Evolutionary conservation across 768 basidiomycete species (phyloP), one percentile per base, ranked within the genome.

Genomic region (Termitomyces sp.): DNA sequence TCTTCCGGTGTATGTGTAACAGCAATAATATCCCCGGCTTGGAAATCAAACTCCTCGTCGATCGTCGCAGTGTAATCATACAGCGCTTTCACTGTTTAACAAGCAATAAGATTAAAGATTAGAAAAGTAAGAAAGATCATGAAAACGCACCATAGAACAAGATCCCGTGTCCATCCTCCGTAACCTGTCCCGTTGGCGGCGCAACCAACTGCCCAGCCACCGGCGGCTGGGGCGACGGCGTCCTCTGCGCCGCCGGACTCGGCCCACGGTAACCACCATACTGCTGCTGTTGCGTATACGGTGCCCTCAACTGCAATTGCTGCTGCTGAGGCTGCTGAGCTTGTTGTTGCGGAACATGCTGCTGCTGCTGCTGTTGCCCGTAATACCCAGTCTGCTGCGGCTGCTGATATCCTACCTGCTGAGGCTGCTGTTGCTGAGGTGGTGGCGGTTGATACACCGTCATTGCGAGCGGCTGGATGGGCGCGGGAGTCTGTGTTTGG

Each of bases 21-120:
- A 7, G 95, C 95, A 62, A 98, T 97, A 62, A 97, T 91, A 72
- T 98, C 96, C 2, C 91, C 93, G 22, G 86, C 79, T 68, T 95
- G 92, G 85, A 98, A 98, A 70, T 95, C 91, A 71, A 98, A 98
- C 74, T 98, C 96, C 68, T 95, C 93, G 1, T 91, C 87, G 61
- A 89, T 91, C 12, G 88, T 86, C 16, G 91, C 93, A 0, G 74
- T 73, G 65, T 95, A 95, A 71, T 94, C 90, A 69, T 92, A 96
- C 62, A 95, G 74, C 39, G 94, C 94, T 78, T 93, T 91, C 59
- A 95, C 93, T 93, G 60, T 49, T n/a, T n/a, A n/a, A n/a, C n/a
- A 22, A 36, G 26, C 4, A 18, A 12, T 6, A 20, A 32, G 22
- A n/a, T 20, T 5, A 34, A 22, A 12, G 24, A 53, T n/a, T 10